Percentiles rank a stretch among this genome's conserved stretches.
Conservation (phyloP, 2,329 filamentous ascomycete species). For the Pseudocercospora fuligena region DNA sequence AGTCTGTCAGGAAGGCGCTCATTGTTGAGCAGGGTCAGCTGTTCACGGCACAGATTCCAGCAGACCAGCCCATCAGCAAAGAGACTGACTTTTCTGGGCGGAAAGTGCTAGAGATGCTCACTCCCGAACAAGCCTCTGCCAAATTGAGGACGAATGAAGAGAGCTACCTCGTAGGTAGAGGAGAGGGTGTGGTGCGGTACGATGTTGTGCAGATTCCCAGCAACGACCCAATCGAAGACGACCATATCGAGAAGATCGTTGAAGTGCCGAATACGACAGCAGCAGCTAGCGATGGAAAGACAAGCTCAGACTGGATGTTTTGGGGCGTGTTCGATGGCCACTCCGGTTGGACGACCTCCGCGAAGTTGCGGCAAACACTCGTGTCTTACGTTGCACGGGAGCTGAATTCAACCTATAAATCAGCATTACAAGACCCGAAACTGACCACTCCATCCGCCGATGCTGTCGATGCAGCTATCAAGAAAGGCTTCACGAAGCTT, state of each 20-base stretch:
- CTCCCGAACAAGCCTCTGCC: constrained; percentile 87
- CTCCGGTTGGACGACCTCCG: constrained; percentile 97
- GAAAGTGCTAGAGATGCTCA: constrained; percentile 93
- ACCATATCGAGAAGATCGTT: constrained; percentile 97
- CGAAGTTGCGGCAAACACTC: constrained; percentile 88
- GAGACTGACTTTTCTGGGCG: constrained; percentile 81
- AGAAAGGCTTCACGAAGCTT: constrained; percentile 83
- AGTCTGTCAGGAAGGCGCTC: constrained; percentile 69
- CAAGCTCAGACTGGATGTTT: constrained; percentile 95
- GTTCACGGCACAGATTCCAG: constrained; percentile 83
- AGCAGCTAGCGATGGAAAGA: constrained; percentile 58
- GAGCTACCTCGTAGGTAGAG: constrained; percentile 87
- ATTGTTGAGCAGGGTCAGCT: constrained; percentile 90
- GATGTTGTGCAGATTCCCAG: constrained; percentile 93
- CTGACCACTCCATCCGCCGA: constrained; percentile 72
- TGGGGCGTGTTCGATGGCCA: constrained; percentile 99
- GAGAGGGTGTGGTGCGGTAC: constrained; percentile 89
- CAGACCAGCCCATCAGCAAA: constrained; percentile 86
- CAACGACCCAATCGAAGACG: constrained; percentile 97
- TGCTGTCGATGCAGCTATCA: constrained; percentile 88
- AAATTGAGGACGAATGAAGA: constrained; percentile 89
- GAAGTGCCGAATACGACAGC: constrained; percentile 72
- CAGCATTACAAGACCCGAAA: constrained; percentile 63
- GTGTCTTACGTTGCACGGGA: constrained; percentile 93
- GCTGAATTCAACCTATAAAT: constrained; percentile 88